Evolutionary conservation across 2,329 filamentous ascomycete genomes (phyloP), one percentile per base, ranked within the genome.

Genomic region (Pezicula neosporulosa): DNA sequence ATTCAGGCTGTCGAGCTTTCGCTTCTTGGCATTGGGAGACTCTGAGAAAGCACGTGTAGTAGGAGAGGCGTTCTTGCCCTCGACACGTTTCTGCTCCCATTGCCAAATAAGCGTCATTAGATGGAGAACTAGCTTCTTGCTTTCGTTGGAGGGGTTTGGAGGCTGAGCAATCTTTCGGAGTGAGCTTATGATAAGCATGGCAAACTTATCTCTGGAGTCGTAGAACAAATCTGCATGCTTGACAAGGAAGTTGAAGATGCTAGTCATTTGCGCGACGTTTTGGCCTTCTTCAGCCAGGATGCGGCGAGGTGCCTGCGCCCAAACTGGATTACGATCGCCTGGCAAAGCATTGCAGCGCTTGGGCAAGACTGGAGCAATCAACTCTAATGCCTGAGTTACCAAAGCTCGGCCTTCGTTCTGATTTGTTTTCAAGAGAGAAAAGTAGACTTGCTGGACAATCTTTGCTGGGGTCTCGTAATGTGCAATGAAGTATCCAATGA

Each of bases 401-500:
- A 99, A 74, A 12, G 90, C 85, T 50, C 93, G 85, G 18, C 93
- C 94, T 71, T 99, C 94, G 53, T 95, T 96, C 67, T 97, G 93
- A 65, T 96, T 96, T 1, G 93, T 92, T 69, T 90, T 89, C 21
- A 99, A 74, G 15, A 99, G 77, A 2, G 91, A 91, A 57, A 94
- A 86, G 66, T 99, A 99, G 19, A 99, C 92, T 68, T 97, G 93
- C 18, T 89, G 88, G 3, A 94, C 91, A 50, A 99, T 97, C 78
- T 97, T 99, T 12, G 89, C 81, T 0, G 94, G 95, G 0, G 94
- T 97, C 62, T 99, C 95, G 65, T 96, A 99, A 57, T 95, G 89
- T 0, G 90, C 90, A 62, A 99, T 97, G 73, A 99, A 99, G 70
- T 97, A 99, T 3, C 90, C 91, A 55, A 99, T 95, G 6, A 99